Conservation (phyloP, 2,329 filamentous ascomycete genomes). For the Colletotrichum phormii region DNA sequence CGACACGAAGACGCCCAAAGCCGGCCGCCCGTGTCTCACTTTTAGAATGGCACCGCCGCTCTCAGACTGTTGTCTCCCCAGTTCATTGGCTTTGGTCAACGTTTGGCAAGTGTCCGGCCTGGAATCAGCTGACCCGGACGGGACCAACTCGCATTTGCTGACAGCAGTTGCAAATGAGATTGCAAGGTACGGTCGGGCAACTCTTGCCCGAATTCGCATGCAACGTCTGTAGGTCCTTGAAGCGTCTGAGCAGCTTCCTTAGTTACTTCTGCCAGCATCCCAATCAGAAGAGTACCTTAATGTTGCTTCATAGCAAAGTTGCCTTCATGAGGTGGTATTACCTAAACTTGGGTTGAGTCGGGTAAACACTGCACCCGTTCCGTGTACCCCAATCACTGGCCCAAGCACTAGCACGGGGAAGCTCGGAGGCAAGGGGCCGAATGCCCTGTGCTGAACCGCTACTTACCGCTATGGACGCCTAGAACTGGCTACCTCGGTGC, state of each 20-base stretch:
- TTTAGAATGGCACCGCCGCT: not conserved
- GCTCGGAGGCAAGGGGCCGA: not conserved
- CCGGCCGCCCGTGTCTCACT: not conserved
- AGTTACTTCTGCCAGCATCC: not conserved
- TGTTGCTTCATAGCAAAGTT: not conserved
- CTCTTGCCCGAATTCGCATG: no score
- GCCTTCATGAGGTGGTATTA: not conserved
- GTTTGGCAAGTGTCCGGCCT: not conserved
- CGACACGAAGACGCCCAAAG: not conserved
- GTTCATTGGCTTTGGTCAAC: not conserved
- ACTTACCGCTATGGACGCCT: not conserved
- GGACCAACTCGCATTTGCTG: not conserved
- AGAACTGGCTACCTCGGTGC: conserved; percentile 2
- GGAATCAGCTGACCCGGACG: not conserved
- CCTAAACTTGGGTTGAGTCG: not conserved
- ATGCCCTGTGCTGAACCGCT: not conserved
- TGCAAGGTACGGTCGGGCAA: no score
- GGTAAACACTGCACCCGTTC: conserved; percentile 18
- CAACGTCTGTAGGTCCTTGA: no score
- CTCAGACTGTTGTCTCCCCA: no score
- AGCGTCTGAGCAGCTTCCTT: no score
- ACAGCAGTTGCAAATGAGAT: not conserved
- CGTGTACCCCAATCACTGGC: no score
- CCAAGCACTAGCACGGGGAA: not conserved
- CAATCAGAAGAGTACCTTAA: not conserved